A percentile compares a stretch with the other conserved stretches of the same genome.
phyloP scores from a whole-genome alignment of 2,329 filamentous ascomycete genomes.

The Rhexocercosporidium sp. region DNA sequence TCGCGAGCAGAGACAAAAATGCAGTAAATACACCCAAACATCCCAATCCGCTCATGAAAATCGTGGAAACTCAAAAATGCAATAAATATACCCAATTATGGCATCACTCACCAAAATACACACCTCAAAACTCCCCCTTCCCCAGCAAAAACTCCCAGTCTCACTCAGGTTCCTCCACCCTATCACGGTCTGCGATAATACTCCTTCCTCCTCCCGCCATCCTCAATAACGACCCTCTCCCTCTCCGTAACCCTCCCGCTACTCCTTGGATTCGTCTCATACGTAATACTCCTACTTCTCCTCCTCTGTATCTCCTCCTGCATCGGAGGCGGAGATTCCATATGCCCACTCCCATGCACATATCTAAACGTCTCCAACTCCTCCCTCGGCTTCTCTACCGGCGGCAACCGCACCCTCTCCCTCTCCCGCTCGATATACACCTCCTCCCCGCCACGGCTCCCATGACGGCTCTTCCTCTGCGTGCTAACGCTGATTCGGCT shows the following conservation, averaged over 20 bases:
- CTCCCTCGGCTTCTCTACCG: slow-evolving; percentile 12
- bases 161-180: background rate
- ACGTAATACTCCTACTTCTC: slow-evolving; percentile 34
- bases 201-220: slow-evolving; percentile 37
- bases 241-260: slow-evolving; percentile 32
- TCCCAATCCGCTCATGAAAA: background rate
- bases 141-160: background rate
- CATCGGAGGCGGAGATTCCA: slow-evolving; percentile 9
- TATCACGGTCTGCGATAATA: slow-evolving; percentile 33
- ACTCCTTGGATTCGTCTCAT: slow-evolving; percentile 33
- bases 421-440: slow-evolving; percentile 39
- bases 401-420: slow-evolving; percentile 23
- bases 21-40: background rate
- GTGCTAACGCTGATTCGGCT: slow-evolving; percentile 19
- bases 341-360: slow-evolving; percentile 26
- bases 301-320: slow-evolving; percentile 24
- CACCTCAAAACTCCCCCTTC: background rate
- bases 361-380: slow-evolving; percentile 35
- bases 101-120: background rate
- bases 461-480: slow-evolving; percentile 22
- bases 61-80: background rate
- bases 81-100: background rate
- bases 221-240: slow-evolving; percentile 35
- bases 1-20: background rate
- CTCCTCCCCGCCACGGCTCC: slow-evolving; percentile 27